Evolutionary conservation across 768 basidiomycete genomes (phyloP), one percentile per base, ranked within the genome.

Genomic region (Dacryopinax spathularia): DNA sequence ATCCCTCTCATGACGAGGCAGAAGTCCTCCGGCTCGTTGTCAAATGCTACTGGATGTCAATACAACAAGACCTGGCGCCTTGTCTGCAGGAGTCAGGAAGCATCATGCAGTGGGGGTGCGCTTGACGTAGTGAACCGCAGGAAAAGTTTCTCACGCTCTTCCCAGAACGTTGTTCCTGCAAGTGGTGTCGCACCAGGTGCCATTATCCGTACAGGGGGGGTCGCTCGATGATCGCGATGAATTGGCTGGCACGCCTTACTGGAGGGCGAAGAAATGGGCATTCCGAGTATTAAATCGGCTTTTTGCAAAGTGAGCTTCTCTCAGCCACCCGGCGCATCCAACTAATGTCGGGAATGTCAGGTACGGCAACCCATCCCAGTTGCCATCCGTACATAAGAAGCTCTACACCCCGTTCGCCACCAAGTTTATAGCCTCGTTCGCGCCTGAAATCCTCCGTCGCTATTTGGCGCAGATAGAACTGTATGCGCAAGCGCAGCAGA

Each of bases 201-300:
- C 25, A 9, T 6, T 56, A 29, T 56, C 48, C 10, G 25, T 29
- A 31, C 48, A 56, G 20, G 48, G 13, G 9, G 25, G 15, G 20
- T 56, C 48, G 31, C 48, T 29, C 10, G 48, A 56, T 29, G 20
- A 56, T 56, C 29, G 25, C 22, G 48, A 56, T 56, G 10, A 56
- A 3, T 20, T 56, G 48, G 48, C 48, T 29, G 48, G 48, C 25
- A 56, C 48, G 20, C 13, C 48, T 69, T 95, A 92, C 91, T 91
- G 90, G 88, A 87, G 86, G 71, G 81, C 87, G 9, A 94, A 94
- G 76, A 95, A 95, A 71, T 94, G 91, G 92, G 89, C 91, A 0
- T 92, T 86, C 70, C 82, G 80, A n/a, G 84, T 83, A 35, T 77
- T 95, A 7, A 87, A 88, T 34, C 78, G 85, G 25, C 76, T 92